A percentile compares a stretch with the other conserved stretches of the same genome.
phyloP scores from a whole-genome alignment of 2,329 filamentous ascomycete species.

The Pseudogymnoascus sp. region DNA sequence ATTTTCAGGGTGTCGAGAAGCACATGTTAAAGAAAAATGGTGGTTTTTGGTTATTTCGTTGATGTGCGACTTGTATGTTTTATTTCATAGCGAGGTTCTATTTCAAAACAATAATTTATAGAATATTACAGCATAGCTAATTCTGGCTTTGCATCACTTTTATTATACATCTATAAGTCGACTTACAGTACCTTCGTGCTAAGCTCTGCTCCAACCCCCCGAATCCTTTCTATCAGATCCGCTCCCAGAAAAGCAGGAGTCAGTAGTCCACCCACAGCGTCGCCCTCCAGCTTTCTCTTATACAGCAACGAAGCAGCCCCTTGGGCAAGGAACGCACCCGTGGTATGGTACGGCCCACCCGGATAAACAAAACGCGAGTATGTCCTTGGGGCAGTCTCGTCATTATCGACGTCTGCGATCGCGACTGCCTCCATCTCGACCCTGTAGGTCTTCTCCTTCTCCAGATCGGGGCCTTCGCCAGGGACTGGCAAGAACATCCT shows the following conservation, averaged over 20 bases:
- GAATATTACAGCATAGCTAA: too few relatives aligned
- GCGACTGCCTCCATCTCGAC: slow-evolving; percentile 60
- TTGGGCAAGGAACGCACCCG: slow-evolving; percentile 18
- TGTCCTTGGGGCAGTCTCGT: slow-evolving; percentile 35
- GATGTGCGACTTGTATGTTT: too few relatives aligned
- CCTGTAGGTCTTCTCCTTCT: slow-evolving; percentile 49
- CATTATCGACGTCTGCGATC: slow-evolving; percentile 55
- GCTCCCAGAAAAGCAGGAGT: slow-evolving; percentile 67
- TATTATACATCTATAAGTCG: too few relatives aligned
- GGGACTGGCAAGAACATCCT: slow-evolving; percentile 34
- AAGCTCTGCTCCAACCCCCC: slow-evolving; percentile 54
- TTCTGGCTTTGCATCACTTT: too few relatives aligned
- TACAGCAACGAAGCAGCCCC: slow-evolving; percentile 21
- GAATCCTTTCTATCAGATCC: slow-evolving; percentile 54
- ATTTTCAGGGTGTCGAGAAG: neutral
- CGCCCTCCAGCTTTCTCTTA: slow-evolving; percentile 7
- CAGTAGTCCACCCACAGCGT: slow-evolving; percentile 58
- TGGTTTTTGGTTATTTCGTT: neutral
- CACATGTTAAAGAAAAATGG: neutral
- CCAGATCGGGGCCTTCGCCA: slow-evolving; percentile 45
- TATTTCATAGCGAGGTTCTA: too few relatives aligned
- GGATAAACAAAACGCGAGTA: slow-evolving; percentile 33
- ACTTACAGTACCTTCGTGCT: slow-evolving; percentile 42
- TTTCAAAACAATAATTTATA: too few relatives aligned
- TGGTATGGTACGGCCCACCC: slow-evolving; percentile 18